Conservation (phyloP, 257 asterid genomes). For the Nicotiana sylvestris region DNA sequence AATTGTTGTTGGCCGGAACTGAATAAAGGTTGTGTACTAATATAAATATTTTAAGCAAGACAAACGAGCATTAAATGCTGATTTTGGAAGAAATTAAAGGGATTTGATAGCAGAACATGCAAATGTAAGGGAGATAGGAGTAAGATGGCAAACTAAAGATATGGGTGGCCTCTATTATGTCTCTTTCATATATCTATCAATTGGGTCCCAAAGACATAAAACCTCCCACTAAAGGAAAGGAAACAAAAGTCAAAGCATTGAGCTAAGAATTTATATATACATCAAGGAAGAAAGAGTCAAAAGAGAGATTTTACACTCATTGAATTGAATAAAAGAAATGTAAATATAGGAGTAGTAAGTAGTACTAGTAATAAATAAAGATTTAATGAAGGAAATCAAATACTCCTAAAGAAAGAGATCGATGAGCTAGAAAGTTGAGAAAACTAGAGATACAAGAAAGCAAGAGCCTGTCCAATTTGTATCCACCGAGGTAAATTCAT, state of each 20-base stretch:
- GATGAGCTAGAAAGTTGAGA: neutral
- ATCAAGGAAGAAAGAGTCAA: no score
- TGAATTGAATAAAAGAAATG: neutral
- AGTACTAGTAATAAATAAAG: neutral
- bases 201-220: conserved; percentile 23
- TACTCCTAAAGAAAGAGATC: no score
- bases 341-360: no score
- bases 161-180: conserved; percentile 51
- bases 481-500: conserved; percentile 46
- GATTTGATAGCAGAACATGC: conserved; percentile 47
- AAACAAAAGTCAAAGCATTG: conserved; percentile 2
- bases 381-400: no score
- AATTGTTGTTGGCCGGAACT: neutral
- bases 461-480: conserved; percentile 62
- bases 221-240: conserved; percentile 19
- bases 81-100: conserved; percentile 18
- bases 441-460: conserved; percentile 49
- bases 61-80: conserved; percentile 46
- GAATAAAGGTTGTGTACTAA: neutral
- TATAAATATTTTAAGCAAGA: conserved; percentile 9
- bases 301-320: neutral
- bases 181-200: conserved; percentile 33
- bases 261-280: neutral
- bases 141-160: conserved; percentile 28
- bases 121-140: conserved; percentile 50